Evolutionary conservation across 2,329 filamentous ascomycete genomes (phyloP).

Genomic region (Nakataea oryzae): DNA sequence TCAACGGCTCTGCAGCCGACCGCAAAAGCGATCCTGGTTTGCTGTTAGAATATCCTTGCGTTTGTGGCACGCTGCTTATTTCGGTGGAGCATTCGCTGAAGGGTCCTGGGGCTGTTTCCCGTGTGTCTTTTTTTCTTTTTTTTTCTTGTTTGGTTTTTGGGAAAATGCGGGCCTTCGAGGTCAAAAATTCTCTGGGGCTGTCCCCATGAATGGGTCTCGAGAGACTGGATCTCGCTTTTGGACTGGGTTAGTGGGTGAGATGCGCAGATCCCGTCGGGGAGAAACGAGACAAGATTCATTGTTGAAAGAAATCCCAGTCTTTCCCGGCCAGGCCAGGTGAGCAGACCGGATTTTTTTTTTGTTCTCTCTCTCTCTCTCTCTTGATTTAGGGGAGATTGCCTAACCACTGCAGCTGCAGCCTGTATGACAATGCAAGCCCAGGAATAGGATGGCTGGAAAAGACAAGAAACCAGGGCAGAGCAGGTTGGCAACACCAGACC

Average conservation of each 20-base stretch:
- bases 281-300: background rate
- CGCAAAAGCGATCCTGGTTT: background rate
- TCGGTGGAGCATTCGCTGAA: background rate
- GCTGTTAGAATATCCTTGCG: background rate
- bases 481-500: background rate
- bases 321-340: no score
- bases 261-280: background rate
- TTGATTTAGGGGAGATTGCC: no score
- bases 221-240: background rate
- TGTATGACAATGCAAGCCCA: background rate
- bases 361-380: no score
- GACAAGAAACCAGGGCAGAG: background rate
- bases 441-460: background rate
- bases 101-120: background rate
- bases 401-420: background rate
- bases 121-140: background rate
- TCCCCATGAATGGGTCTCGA: background rate
- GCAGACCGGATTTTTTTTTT: no score
- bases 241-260: background rate
- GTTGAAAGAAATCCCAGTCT: no score
- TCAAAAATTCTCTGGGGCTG: background rate
- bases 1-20: background rate
- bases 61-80: background rate
- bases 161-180: background rate
- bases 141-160: background rate